Evolutionary conservation across 2,329 filamentous ascomycete species (phyloP).

Genomic region (Paraconiothyrium sp.): DNA sequence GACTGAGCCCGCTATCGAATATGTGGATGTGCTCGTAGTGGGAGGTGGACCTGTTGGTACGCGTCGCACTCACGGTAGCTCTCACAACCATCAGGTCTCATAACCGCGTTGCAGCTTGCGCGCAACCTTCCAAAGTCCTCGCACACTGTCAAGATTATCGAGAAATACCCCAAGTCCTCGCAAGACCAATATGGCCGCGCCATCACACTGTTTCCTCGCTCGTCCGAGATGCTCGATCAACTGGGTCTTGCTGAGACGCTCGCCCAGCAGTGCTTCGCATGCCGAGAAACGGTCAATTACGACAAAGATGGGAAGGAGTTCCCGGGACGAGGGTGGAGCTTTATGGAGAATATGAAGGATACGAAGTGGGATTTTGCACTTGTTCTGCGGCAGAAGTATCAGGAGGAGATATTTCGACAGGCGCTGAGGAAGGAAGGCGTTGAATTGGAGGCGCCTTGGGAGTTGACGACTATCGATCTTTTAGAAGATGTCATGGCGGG

Average conservation of each 20-base stretch:
- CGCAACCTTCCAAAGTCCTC: slow-evolving; percentile 53
- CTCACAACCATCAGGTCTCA: slow-evolving; percentile 37
- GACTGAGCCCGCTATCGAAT: slow-evolving; percentile 22
- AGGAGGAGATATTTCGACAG: slow-evolving; percentile 63
- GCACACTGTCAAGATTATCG: slow-evolving; percentile 58
- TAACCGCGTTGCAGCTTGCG: slow-evolving; percentile 59
- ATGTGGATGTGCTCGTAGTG: slow-evolving; percentile 36
- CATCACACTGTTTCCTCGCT: slow-evolving; percentile 63
- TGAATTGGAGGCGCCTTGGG: slow-evolving; percentile 47
- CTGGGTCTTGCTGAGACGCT: slow-evolving; percentile 61
- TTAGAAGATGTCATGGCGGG: slow-evolving; percentile 42
- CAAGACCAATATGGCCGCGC: slow-evolving; percentile 65
- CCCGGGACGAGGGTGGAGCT: slow-evolving; percentile 60
- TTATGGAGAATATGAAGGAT: slow-evolving; percentile 64
- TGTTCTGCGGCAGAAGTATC: slow-evolving; percentile 65
- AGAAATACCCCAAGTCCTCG: slow-evolving; percentile 59
- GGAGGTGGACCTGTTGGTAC: slow-evolving; percentile 58
- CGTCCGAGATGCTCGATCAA: slow-evolving; percentile 63
- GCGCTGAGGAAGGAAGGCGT: slow-evolving; percentile 50
- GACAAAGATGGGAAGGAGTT: slow-evolving; percentile 57
- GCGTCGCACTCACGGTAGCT: background rate
- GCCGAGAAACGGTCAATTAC: slow-evolving; percentile 61
- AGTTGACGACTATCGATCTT: slow-evolving; percentile 52
- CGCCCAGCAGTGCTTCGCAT: slow-evolving; percentile 63
- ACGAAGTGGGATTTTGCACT: slow-evolving; percentile 63